phyloP scores from a whole-genome alignment of 176 grass and related monocot species.

The Triticum timopheevii region DNA sequence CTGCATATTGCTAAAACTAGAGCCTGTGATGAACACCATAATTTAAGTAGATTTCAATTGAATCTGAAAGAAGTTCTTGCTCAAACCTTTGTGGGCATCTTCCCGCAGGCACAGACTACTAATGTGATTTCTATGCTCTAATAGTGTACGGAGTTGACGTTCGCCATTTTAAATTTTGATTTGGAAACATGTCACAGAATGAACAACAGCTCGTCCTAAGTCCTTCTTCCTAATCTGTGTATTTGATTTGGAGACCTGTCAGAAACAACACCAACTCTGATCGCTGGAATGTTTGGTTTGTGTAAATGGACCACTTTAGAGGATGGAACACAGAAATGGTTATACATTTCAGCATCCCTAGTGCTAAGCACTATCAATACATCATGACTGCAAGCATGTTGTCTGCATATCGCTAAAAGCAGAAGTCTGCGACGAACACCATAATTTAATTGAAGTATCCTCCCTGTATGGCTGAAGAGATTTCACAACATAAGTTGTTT shows the following conservation, averaged over 20 bases:
- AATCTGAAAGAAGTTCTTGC: not conserved
- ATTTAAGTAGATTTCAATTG: not conserved
- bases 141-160: not conserved
- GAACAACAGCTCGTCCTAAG: not conserved
- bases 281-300: not conserved
- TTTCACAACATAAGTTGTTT: not conserved
- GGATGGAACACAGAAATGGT: not conserved
- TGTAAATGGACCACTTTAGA: not conserved
- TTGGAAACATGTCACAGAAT: not conserved
- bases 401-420: not conserved
- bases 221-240: not conserved
- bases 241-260: not conserved
- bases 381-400: not conserved
- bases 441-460: not conserved
- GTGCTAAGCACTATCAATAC: not conserved
- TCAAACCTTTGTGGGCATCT: not conserved
- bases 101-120: not conserved
- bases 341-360: not conserved
- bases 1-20: too few relatives aligned
- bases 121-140: not conserved
- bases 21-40: too few relatives aligned
- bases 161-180: not conserved
- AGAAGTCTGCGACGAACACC: not conserved
- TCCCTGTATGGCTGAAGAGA: not conserved
- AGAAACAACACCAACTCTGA: not conserved